Evolutionary conservation across 2,329 filamentous ascomycete species (phyloP), one percentile per base, ranked within the genome.

Genomic region (Paecilomyces variotii): DNA sequence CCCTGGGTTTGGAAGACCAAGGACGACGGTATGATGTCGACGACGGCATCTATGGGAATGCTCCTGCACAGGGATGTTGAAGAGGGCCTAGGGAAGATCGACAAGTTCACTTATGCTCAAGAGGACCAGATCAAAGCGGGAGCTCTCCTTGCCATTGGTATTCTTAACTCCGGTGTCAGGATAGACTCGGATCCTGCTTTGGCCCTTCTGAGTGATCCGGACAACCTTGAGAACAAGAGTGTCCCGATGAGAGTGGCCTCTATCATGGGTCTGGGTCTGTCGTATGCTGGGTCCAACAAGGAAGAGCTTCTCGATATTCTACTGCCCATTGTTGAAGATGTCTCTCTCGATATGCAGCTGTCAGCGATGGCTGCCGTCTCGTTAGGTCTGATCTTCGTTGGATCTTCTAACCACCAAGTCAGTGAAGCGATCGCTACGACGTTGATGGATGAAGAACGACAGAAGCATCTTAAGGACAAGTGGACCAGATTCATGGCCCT

Each of bases 1-100:
- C 90, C 88, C 63, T 99, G 94, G 93, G 90, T 99, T 3, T 99
- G 91, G 91, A 99, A 97, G 80, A 97, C 95, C 24, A 99, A 99
- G 77, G 91, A 95, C 50, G 92, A 97, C 69, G 94, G 94, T 63
- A 96, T 96, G 91, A 83, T 96, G 76, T 97, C 94, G 1, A 97
- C 93, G 0, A 89, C 95, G 45, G 95, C 95, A 3, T 97, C 94
- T 0, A 78, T 97, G 65, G 94, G 94, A 70, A 93, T 94, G 68
- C 81, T 99, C 19, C 81, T 96, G 71, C 84, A 96, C 69, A 96
- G 94, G 90, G 93, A 99, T 70, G 87, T 96, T 25, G 93, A 97
- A 69, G 87, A 85, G 64, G 94, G 93, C 57, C 80, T 99, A 57
- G 91, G 96, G 73, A 93, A 91, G 77, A 91, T 97, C 67, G 93